A percentile compares a stretch with the other conserved stretches of the same genome.
Conservation (phyloP, 805 yeast genomes). For the Wickerhamomyces alni region DNA sequence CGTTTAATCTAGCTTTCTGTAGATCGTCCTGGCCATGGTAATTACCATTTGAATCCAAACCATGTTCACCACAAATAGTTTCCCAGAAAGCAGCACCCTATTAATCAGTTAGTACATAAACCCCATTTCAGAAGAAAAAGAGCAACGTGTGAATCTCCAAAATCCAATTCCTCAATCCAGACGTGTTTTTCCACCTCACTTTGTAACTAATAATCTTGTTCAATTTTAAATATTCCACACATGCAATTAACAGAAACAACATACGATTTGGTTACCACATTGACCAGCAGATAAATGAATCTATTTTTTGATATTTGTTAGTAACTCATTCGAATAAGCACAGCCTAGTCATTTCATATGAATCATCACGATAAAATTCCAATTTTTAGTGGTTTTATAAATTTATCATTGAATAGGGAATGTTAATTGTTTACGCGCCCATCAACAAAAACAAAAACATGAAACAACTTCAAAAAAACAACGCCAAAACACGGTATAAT, state of each 20-base stretch:
- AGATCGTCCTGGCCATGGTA: constrained; percentile 55
- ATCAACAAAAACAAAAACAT: neutral
- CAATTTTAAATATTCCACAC: neutral
- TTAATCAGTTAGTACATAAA: constrained; percentile 4
- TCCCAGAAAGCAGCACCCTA: constrained; percentile 93
- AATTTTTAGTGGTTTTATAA: neutral
- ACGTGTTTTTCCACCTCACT: neutral
- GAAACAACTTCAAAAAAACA: neutral
- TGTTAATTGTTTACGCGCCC: constrained; percentile 4
- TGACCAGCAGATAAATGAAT: constrained; percentile 96
- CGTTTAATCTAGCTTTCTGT: constrained; percentile 86
- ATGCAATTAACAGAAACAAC: constrained; percentile 23
- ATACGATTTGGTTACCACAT: constrained; percentile 95
- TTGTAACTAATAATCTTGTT: neutral
- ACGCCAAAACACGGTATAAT: no score
- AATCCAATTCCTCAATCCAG: no score
- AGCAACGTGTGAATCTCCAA: neutral
- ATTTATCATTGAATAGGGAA: constrained; percentile 1
- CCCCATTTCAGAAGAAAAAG: neutral
- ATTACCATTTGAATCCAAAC: constrained; percentile 68
- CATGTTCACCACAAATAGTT: constrained; percentile 85
- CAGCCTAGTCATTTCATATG: neutral
- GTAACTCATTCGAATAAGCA: no score
- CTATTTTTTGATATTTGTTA: constrained; percentile 31
- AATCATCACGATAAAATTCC: neutral